phyloP scores from a whole-genome alignment of 768 basidiomycete genomes.

The Boletus reticuloceps region DNA sequence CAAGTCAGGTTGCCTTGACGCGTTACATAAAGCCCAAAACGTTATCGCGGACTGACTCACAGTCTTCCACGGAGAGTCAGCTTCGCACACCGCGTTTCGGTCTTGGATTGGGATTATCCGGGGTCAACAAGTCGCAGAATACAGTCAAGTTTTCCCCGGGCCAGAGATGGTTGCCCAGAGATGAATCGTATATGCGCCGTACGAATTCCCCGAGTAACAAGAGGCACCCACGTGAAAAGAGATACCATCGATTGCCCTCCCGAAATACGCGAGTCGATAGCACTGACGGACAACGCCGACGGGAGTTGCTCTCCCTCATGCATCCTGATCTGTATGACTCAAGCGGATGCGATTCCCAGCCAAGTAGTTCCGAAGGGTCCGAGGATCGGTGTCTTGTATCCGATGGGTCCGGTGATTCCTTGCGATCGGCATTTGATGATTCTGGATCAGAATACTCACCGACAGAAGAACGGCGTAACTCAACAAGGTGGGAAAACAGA shows the following conservation, averaged over 20 bases:
- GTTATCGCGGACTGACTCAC: constrained; percentile 18
- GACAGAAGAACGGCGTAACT: constrained; percentile 18
- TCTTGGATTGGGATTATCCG: constrained; percentile 27
- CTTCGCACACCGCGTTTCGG: constrained; percentile 27
- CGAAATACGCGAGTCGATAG: constrained; percentile 1
- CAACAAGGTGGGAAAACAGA: constrained; percentile 3
- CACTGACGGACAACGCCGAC: constrained; percentile 15
- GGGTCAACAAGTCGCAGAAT: constrained; percentile 11
- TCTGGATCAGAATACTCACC: constrained; percentile 33
- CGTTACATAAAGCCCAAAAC: constrained; percentile 16
- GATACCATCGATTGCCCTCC: constrained; percentile 10
- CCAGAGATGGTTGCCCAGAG: constrained; percentile 12
- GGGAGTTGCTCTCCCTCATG: constrained; percentile 16
- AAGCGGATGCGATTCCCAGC: constrained; percentile 17
- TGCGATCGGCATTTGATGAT: constrained; percentile 22
- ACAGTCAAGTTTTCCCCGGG: constrained; percentile 2
- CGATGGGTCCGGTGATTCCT: constrained; percentile 19
- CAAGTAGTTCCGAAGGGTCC: constrained; percentile 13
- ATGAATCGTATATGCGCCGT: constrained; percentile 3
- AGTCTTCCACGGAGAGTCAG: constrained; percentile 22
- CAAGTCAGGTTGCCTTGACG: constrained; percentile 28
- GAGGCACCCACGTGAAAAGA: constrained; percentile 10
- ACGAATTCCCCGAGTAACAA: constrained; percentile 7
- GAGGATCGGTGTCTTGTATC: constrained; percentile 14
- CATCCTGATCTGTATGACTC: constrained; percentile 6